A percentile compares a stretch with the other conserved stretches of the same genome.
Evolutionary conservation across 129 eudicot genomes (phyloP).

Genomic region (Arctium lappa): DNA sequence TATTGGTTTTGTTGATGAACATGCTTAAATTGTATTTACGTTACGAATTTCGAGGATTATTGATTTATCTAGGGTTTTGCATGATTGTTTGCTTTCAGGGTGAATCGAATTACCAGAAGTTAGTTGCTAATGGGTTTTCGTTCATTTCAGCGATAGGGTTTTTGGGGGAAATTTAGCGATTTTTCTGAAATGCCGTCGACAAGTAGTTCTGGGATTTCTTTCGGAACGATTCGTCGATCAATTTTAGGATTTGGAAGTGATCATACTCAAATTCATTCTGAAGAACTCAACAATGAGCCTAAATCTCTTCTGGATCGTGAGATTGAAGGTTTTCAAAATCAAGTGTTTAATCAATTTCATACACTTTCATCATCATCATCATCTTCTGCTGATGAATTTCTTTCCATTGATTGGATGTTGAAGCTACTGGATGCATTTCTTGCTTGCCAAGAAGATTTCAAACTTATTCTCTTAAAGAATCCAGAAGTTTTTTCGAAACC

Average conservation of each 20-base stretch:
- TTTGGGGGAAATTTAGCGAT: conserved; percentile 1
- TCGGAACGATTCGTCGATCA: conserved; percentile 61
- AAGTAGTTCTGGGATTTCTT: conserved; percentile 41
- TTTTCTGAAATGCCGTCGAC: conserved; percentile 47
- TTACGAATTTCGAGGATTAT: background rate
- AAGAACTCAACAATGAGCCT: conserved; percentile 41
- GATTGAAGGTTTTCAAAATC: conserved; percentile 51
- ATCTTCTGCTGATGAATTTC: conserved; percentile 41
- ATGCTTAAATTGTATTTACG: background rate
- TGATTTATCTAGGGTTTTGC: conserved; percentile 24
- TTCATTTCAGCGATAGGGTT: background rate
- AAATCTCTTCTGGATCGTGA: conserved; percentile 22
- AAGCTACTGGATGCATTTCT: conserved; percentile 55
- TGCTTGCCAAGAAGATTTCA: conserved; percentile 62
- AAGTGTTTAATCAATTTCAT: conserved; percentile 39
- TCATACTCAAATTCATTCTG: conserved; percentile 51
- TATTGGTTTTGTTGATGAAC: background rate
- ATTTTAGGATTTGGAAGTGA: conserved; percentile 48
- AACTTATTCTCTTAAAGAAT: conserved; percentile 40
- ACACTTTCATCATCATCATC: conserved; percentile 44
- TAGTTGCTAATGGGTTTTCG: background rate
- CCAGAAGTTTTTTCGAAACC: conserved; percentile 42
- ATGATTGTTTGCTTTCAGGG: conserved; percentile 23
- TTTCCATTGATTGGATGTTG: conserved; percentile 58
- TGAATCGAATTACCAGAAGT: background rate